phyloP scores from a whole-genome alignment of 768 basidiomycete genomes.

The Naematelia aurantialba region DNA sequence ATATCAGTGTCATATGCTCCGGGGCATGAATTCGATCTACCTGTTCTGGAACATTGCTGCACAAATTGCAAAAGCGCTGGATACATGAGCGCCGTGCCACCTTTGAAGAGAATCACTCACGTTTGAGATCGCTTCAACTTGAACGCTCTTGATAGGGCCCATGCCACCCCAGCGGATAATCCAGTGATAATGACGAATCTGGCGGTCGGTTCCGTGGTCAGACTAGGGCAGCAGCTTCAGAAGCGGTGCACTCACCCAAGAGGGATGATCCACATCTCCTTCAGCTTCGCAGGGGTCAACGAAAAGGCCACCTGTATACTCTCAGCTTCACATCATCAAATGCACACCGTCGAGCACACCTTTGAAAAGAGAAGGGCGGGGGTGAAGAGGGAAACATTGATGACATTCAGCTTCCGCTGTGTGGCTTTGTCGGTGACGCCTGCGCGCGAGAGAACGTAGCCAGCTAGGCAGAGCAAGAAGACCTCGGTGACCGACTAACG shows the following conservation, averaged over 20 bases:
- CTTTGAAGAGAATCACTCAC: constrained; percentile 51
- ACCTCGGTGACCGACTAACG: constrained; percentile 89
- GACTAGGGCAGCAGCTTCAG: background rate
- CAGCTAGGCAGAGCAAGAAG: constrained; percentile 76
- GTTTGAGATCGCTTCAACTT: constrained; percentile 71
- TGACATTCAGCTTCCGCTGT: constrained; percentile 55
- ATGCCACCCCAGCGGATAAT: constrained; percentile 68
- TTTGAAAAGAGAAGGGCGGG: constrained; percentile 79
- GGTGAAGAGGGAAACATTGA: constrained; percentile 76
- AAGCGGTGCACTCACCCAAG: constrained; percentile 32
- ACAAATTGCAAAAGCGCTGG: constrained; percentile 50
- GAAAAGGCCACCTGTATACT: constrained; percentile 67
- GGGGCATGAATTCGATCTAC: constrained; percentile 11
- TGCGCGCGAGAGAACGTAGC: constrained; percentile 65
- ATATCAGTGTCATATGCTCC: constrained; percentile 3
- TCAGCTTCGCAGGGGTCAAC: constrained; percentile 59
- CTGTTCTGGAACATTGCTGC: constrained; percentile 50
- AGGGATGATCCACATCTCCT: constrained; percentile 51
- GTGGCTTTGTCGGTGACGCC: constrained; percentile 85
- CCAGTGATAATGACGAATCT: constrained; percentile 75
- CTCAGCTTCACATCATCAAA: background rate
- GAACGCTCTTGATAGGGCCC: constrained; percentile 61
- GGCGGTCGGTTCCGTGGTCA: constrained; percentile 48
- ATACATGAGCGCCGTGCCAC: constrained; percentile 3
- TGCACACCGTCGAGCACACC: constrained; percentile 49